Evolutionary conservation across 1,284 basidiomycete genomes (phyloP).

Genomic region (Rhizoctonia solani): DNA sequence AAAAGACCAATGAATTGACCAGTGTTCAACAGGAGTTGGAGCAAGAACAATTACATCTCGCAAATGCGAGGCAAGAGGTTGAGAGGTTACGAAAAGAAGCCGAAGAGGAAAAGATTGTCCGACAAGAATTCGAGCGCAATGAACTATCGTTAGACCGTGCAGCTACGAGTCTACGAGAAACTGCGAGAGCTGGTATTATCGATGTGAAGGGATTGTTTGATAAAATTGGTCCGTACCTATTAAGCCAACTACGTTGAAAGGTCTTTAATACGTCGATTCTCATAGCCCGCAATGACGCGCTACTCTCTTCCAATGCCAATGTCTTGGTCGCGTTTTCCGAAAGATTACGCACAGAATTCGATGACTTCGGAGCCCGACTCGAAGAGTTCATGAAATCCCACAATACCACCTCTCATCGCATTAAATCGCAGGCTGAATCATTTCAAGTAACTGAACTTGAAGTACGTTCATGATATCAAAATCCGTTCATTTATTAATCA

Average conservation of each 20-base stretch:
- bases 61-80: conserved; percentile 59
- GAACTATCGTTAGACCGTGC: conserved; percentile 73
- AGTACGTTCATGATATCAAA: conserved; percentile 40
- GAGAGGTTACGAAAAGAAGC: conserved; percentile 59
- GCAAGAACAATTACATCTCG: conserved; percentile 59
- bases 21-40: conserved; percentile 63
- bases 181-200: conserved; percentile 67
- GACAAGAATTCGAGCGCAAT: conserved; percentile 75
- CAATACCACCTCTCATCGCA: conserved; percentile 55
- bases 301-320: conserved; percentile 68
- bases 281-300: conserved; percentile 73
- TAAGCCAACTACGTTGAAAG: background rate
- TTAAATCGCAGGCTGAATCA: conserved; percentile 61
- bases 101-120: conserved; percentile 76
- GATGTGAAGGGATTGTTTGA: conserved; percentile 78
- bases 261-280: background rate
- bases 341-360: conserved; percentile 57
- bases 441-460: conserved; percentile 62
- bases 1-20: conserved; percentile 73
- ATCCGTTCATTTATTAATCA: conserved; percentile 25
- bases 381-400: conserved; percentile 65
- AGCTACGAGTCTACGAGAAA: conserved; percentile 68
- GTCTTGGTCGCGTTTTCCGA: conserved; percentile 66
- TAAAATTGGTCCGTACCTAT: conserved; percentile 71
- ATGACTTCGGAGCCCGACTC: conserved; percentile 61